Evolutionary conservation across 202 grass and related monocot genomes (phyloP), one percentile per base, ranked within the genome.

Genomic region (Digitaria exilis): DNA sequence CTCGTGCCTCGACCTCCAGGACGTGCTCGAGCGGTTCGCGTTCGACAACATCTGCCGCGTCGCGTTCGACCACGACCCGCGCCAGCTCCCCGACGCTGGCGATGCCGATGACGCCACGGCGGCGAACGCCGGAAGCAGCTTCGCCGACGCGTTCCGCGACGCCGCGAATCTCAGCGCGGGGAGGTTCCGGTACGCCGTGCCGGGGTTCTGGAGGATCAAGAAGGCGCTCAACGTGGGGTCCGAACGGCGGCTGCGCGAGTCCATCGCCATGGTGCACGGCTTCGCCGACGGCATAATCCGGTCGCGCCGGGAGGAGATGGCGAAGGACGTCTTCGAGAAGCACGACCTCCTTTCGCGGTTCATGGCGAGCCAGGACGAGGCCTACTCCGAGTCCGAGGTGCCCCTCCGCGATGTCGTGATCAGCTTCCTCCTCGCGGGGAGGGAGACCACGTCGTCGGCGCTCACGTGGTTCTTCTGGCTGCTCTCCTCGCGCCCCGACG

Each of bases 381-480:
- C 51, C 22, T 87, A 91, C 65, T 76, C 75, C 50, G 74, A 88
- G 22, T 84, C 84, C 50, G 84, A 91, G n/a, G 82, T 89, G 34
- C 89, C 86, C 24, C 92, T 97, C 73, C 88, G 92, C 35, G 92
- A 97, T 88, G 88, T 91, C 41, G 90, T 93, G 21, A 94, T 91
- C 86, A 91, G 86, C 75, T 94, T 94, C 79, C 68, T 97, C 2
- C 88, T 97, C 6, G 95, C 92, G 0, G 92, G 92, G 21, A 65
- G 90, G 21, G 95, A 97, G 60, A 91, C 92, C 54, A 97, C 92
- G 3, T 94, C 94, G 0, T 91, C 90, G 34, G 84, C 86, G 21
- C 92, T 97, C 67, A 71, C 61, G 45, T 94, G 95, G 92, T 94
- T 97, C 67, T 97, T 97, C 71, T 97, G 92, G 95, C 82, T 97